These are phyloP conservation scores for Maudiozyma saulgeensis DNA, from an alignment of 805 yeast genomes.

Conservation along the genomic window DNA sequence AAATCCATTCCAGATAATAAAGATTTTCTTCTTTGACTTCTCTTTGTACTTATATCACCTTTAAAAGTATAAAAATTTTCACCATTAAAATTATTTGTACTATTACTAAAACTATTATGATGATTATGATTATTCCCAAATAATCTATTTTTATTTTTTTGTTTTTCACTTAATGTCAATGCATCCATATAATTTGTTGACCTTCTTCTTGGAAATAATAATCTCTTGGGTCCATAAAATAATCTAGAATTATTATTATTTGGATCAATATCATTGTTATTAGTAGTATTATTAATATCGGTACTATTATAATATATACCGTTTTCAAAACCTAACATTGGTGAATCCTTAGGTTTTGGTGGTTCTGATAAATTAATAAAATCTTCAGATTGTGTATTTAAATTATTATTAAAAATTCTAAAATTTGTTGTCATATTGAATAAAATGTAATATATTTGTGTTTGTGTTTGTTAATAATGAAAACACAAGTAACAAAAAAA, in stretches of 20 bases:
- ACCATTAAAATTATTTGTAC: not conserved
- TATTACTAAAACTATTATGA: not conserved
- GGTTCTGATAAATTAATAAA: constrained; percentile 16
- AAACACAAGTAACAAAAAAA: not conserved
- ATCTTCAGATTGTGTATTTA: constrained; percentile 8
- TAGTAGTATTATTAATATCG: not conserved
- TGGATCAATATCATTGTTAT: not conserved
- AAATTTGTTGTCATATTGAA: not conserved
- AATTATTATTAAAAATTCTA: not conserved
- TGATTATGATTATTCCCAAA: not conserved
- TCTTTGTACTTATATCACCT: not conserved
- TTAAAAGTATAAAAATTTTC: not conserved
- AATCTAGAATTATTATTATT: not conserved
- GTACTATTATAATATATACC: not conserved
- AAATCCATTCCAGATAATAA: constrained; percentile 6
- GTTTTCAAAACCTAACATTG: constrained; percentile 6
- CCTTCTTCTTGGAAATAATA: constrained; percentile 8
- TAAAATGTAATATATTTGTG: not conserved
- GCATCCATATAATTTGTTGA: constrained; percentile 18
- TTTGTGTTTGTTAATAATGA: not conserved
- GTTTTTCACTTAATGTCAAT: constrained; percentile 1
- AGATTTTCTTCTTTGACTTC: constrained; percentile 3
- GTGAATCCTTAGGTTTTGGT: constrained; percentile 17
- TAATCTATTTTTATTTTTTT: not conserved
- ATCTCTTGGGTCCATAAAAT: not conserved